These are phyloP conservation scores for Xylariomycetidae sp. DNA, from an alignment of 2,329 filamentous ascomycete species.

Conservation along the genomic window DNA sequence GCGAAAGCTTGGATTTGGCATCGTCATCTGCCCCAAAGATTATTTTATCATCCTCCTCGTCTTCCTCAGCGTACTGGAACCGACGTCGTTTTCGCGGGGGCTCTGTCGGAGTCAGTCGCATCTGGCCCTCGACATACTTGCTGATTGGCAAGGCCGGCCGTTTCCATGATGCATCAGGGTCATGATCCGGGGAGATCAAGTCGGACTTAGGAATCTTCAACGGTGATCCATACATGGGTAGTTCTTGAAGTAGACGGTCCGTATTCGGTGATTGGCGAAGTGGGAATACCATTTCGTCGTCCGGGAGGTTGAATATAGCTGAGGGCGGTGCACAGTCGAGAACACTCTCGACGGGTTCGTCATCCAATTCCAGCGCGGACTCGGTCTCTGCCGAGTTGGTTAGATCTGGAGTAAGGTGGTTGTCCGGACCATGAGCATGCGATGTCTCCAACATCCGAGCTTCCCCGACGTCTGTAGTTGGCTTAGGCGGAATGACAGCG, in stretches of 20 bases:
- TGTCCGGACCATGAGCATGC: constrained; percentile 27
- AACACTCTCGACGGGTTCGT: constrained; percentile 29
- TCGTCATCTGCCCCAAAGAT: constrained; percentile 29
- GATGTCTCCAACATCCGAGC: constrained; percentile 30
- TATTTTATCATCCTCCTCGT: constrained; percentile 46
- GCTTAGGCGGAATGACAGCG: constrained; percentile 42
- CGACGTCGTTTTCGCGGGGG: constrained; percentile 73
- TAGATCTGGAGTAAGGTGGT: constrained; percentile 62
- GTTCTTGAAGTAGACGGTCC: constrained; percentile 72
- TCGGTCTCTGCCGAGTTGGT: constrained; percentile 61
- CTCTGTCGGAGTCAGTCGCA: constrained; percentile 62
- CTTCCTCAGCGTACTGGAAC: constrained; percentile 76
- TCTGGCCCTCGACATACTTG: constrained; percentile 78
- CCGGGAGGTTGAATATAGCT: constrained; percentile 76
- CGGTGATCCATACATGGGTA: constrained; percentile 72
- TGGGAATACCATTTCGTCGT: constrained; percentile 76
- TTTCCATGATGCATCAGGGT: constrained; percentile 69
- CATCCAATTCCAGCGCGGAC: constrained; percentile 41
- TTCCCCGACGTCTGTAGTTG: constrained; percentile 26
- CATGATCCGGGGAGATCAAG: constrained; percentile 50
- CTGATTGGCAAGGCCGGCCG: constrained; percentile 77
- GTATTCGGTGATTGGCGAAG: constrained; percentile 69
- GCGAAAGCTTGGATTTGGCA: constrained; percentile 44
- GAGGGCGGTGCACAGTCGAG: constrained; percentile 60
- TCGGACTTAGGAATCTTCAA: constrained; percentile 56